A percentile compares a stretch with the other conserved stretches of the same genome.
phyloP scores from a whole-genome alignment of 306 rosid genomes.

The Castanea sativa region DNA sequence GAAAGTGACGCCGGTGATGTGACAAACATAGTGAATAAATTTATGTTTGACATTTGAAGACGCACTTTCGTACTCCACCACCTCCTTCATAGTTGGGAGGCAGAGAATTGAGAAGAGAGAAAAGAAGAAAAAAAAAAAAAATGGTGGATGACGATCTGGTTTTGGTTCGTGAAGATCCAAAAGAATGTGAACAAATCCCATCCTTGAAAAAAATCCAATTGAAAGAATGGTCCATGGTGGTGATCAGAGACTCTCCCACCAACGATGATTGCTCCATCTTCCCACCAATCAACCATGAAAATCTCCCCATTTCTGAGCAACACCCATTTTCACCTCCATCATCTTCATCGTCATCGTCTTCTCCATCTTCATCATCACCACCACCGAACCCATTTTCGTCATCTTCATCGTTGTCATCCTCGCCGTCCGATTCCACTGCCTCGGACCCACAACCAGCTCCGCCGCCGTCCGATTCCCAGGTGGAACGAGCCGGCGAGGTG shows the following conservation, averaged over 20 bases:
- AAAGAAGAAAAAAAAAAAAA: background rate
- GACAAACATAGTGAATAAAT: too few species aligned
- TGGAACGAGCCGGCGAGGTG: background rate
- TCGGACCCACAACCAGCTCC: background rate
- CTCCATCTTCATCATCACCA: constrained; percentile 5
- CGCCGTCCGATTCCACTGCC: background rate
- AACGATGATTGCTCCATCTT: constrained; percentile 32
- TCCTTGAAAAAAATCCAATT: constrained; percentile 1
- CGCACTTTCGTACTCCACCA: background rate
- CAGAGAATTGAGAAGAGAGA: too few species aligned
- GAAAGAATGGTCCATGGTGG: constrained; percentile 40
- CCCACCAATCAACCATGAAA: constrained; percentile 55
- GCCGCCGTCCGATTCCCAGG: constrained; percentile 2
- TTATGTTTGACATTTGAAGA: background rate
- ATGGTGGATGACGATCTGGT: background rate
- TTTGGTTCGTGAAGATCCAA: background rate
- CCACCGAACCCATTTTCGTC: background rate
- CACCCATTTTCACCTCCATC: constrained; percentile 5
- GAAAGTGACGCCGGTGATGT: accelerated
- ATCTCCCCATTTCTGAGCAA: constrained; percentile 24
- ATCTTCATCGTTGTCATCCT: background rate
- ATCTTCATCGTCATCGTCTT: constrained; percentile 1
- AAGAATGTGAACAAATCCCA: background rate
- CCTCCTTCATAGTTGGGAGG: background rate
- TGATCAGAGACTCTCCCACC: constrained; percentile 32